phyloP scores from a whole-genome alignment of 2,329 filamentous ascomycete species.

The Arthrocladium fulminans region DNA sequence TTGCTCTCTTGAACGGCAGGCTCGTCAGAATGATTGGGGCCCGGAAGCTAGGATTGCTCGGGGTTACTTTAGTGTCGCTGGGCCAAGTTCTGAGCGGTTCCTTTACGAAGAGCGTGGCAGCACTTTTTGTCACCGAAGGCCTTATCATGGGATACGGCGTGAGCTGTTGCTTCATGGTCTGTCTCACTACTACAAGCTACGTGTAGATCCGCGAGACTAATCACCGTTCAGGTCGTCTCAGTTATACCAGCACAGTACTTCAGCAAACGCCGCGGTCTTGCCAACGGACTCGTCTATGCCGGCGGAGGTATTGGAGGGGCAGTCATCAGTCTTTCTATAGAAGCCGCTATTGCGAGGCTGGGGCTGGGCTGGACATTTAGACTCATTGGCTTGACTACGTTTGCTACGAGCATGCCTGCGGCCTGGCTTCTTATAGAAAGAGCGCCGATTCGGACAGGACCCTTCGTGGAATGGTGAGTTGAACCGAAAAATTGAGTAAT shows the following conservation, averaged over 20 bases:
- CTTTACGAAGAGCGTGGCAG: slow-evolving; percentile 35
- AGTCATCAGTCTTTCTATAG: slow-evolving; percentile 42
- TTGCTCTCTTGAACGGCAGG: slow-evolving; percentile 45
- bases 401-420: slow-evolving; percentile 48
- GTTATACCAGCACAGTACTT: slow-evolving; percentile 48
- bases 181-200: slow-evolving; percentile 24
- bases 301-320: slow-evolving; percentile 50
- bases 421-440: slow-evolving; percentile 46
- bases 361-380: slow-evolving; percentile 46
- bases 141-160: slow-evolving; percentile 38
- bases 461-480: slow-evolving; percentile 44
- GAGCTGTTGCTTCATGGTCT: slow-evolving; percentile 24
- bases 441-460: slow-evolving; percentile 29
- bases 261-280: slow-evolving; percentile 43
- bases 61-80: slow-evolving; percentile 43
- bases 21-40: slow-evolving; percentile 44
- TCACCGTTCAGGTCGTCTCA: slow-evolving; percentile 23
- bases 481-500: not conserved
- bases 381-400: slow-evolving; percentile 43
- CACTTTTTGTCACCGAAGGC: slow-evolving; percentile 41
- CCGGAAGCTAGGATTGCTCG: slow-evolving; percentile 38
- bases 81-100: slow-evolving; percentile 43
- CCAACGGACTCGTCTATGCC: slow-evolving; percentile 47
- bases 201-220: not conserved
- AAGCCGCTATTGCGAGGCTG: slow-evolving; percentile 39